phyloP scores from a whole-genome alignment of 768 basidiomycete genomes.

The Crassisporium funariophilum region DNA sequence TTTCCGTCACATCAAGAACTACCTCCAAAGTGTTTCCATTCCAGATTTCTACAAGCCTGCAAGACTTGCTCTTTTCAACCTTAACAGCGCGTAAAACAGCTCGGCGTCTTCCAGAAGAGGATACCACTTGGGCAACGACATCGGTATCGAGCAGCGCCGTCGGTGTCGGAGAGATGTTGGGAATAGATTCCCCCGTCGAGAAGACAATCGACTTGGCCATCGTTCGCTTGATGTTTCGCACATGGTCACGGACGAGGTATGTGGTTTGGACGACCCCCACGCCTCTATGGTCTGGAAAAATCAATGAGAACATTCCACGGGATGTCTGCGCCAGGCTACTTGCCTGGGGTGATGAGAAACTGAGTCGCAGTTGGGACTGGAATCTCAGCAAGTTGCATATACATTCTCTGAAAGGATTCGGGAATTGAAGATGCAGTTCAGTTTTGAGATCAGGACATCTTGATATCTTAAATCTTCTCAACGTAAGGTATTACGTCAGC shows the following conservation, averaged over 20 bases:
- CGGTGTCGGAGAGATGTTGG: conserved; percentile 20
- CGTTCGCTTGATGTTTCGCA: conserved; percentile 48
- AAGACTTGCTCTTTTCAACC: conserved; percentile 34
- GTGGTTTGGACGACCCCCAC: conserved; percentile 42
- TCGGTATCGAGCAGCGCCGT: conserved; percentile 41
- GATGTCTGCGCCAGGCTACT: not conserved
- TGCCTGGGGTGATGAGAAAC: conserved; percentile 22
- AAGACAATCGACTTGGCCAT: conserved; percentile 39
- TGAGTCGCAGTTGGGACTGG: conserved; percentile 31
- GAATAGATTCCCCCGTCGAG: conserved; percentile 24
- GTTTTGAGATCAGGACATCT: too few relatives aligned
- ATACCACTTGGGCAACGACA: conserved; percentile 41
- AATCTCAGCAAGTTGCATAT: conserved; percentile 31
- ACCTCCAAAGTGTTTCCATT: conserved; percentile 41
- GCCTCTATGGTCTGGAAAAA: not conserved
- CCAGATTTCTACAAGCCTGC: conserved; percentile 66
- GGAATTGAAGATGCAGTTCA: too few relatives aligned
- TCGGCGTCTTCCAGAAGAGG: conserved; percentile 40
- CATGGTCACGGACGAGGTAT: conserved; percentile 52
- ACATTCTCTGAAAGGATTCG: too few relatives aligned
- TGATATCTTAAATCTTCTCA: too few relatives aligned
- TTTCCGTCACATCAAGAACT: conserved; percentile 57
- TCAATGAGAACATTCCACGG: not conserved
- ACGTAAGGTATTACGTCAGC: too few relatives aligned
- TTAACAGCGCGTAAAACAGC: conserved; percentile 49